Evolutionary conservation across 2,329 filamentous ascomycete genomes (phyloP).

Genomic region (Tolypocladium ophioglossoides): DNA sequence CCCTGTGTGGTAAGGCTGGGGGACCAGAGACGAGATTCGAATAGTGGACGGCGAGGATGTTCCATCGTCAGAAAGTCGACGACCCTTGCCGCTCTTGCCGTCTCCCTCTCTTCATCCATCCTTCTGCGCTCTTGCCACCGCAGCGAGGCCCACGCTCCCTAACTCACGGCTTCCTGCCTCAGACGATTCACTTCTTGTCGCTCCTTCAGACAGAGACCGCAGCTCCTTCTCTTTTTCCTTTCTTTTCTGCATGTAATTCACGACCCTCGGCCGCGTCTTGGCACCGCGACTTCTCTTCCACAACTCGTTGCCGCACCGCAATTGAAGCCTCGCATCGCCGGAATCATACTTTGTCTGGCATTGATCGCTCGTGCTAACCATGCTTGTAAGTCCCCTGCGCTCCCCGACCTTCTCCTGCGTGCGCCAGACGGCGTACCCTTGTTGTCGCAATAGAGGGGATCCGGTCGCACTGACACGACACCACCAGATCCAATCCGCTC

Average conservation of each 20-base stretch:
- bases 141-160: conserved; percentile 2
- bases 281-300: conserved; percentile 1
- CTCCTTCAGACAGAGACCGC: conserved; percentile 6
- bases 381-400: conserved; percentile 8
- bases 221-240: background rate
- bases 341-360: background rate
- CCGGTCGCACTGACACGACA: background rate
- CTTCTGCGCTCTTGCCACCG: conserved; percentile 1
- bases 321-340: background rate
- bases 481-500: conserved; percentile 27
- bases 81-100: background rate
- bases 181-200: conserved; percentile 10
- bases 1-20: background rate
- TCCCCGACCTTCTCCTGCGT: background rate
- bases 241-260: background rate
- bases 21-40: too few species aligned
- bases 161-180: background rate
- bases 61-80: background rate
- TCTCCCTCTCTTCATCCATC: background rate
- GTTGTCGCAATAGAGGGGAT: background rate
- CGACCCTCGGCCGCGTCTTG: background rate
- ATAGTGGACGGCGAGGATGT: too few species aligned
- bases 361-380: conserved; percentile 1
- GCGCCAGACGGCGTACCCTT: background rate
- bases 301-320: background rate